These are phyloP conservation scores for Paraphaeosphaeria minitans DNA, from an alignment of 2,329 filamentous ascomycete species.

Conservation along the genomic window DNA sequence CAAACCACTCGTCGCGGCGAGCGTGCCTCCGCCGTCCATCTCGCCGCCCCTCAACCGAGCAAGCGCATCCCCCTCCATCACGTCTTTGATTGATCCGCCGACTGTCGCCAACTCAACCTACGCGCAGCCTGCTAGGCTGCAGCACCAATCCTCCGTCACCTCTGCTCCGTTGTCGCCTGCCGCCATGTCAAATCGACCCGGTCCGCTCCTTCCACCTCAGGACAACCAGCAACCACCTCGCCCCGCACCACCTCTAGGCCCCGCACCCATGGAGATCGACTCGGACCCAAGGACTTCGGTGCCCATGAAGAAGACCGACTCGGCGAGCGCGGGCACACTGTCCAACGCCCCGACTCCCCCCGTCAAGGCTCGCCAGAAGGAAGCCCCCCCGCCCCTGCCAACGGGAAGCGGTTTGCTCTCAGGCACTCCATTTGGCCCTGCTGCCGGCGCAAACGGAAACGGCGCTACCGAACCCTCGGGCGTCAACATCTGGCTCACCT, in stretches of 20 bases:
- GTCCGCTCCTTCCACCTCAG: constrained; percentile 34
- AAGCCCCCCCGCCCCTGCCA: constrained; percentile 62
- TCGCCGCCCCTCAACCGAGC: constrained; percentile 68
- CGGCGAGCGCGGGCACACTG: constrained; percentile 42
- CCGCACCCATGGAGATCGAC: constrained; percentile 47
- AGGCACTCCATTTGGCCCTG: constrained; percentile 63
- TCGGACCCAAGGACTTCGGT: constrained; percentile 35
- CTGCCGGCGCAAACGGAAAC: constrained; percentile 54
- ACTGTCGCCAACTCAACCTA: constrained; percentile 46
- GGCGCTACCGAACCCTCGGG: constrained; percentile 47
- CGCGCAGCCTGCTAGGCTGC: constrained; percentile 37
- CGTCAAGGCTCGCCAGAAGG: constrained; percentile 62
- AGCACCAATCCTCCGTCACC: constrained; percentile 44
- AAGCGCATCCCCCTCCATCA: constrained; percentile 90
- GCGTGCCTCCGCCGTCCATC: constrained; percentile 52
- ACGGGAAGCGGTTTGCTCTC: constrained; percentile 68
- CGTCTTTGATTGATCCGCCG: constrained; percentile 82
- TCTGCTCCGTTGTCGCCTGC: constrained; percentile 49
- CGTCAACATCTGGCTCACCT: constrained; percentile 82
- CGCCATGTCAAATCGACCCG: constrained; percentile 34
- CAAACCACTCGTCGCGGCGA: constrained; percentile 50
- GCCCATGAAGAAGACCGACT: constrained; percentile 42
- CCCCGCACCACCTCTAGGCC: constrained; percentile 23
- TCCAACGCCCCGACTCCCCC: constrained; percentile 59
- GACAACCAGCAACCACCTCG: constrained; percentile 29